Evolutionary conservation across 2,329 filamentous ascomycete genomes (phyloP).

Genomic region (Hymenoscyphus occultus): DNA sequence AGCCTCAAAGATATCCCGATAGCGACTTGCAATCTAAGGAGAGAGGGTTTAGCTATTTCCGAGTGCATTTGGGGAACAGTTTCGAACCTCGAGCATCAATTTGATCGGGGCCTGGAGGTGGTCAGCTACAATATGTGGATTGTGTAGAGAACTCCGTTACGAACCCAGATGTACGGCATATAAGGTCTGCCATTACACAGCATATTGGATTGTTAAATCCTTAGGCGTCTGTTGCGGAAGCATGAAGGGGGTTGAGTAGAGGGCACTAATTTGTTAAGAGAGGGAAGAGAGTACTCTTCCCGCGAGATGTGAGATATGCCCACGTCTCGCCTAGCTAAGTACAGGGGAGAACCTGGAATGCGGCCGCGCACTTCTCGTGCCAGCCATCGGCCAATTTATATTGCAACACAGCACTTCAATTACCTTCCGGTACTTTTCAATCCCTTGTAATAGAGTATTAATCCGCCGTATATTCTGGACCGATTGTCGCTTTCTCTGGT

Average conservation of each 20-base stretch:
- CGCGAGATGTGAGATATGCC: no score
- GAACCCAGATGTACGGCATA: slow-evolving; percentile 45
- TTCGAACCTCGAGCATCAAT: slow-evolving; percentile 15
- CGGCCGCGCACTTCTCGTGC: no score
- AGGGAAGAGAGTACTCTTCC: no score
- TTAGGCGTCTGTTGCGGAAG: no score
- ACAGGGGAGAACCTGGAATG: no score
- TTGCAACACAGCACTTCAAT: slow-evolving; percentile 43
- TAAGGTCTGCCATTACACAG: slow-evolving; percentile 49
- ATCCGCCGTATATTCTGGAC: slow-evolving; percentile 46
- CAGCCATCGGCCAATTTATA: no score
- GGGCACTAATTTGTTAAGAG: no score
- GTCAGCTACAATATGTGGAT: not conserved
- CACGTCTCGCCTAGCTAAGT: no score
- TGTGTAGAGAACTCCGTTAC: not conserved
- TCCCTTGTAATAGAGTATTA: slow-evolving; percentile 40
- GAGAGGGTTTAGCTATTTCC: not conserved
- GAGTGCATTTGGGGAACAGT: not conserved
- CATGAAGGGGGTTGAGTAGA: no score
- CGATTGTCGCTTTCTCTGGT: slow-evolving; percentile 39
- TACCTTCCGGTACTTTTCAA: slow-evolving; percentile 43
- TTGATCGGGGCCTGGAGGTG: slow-evolving; percentile 17
- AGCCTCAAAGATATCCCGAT: slow-evolving; percentile 40
- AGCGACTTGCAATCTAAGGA: slow-evolving; percentile 15
- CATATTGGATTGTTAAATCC: no score